Evolutionary conservation across 495 filamentous ascomycete species (phyloP).

Genomic region (Parmelia sp.): DNA sequence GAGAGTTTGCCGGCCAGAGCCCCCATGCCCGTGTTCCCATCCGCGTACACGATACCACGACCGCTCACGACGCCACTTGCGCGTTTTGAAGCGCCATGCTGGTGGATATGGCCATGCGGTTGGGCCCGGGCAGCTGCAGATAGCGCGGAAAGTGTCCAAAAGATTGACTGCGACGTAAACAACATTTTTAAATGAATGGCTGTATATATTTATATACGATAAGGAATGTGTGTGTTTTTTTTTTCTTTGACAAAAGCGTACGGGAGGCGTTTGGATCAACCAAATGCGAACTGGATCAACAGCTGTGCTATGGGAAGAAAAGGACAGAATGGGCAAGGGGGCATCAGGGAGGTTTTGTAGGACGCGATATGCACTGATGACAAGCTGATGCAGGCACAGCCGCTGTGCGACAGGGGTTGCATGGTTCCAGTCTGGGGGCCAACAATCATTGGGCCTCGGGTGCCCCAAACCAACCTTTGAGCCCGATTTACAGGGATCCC

Average conservation of each 20-base stretch:
- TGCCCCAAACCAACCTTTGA: not conserved
- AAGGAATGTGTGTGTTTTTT: no score
- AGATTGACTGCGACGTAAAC: slow-evolving; percentile 1
- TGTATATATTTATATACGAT: not conserved
- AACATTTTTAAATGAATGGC: not conserved
- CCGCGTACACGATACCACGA: not conserved
- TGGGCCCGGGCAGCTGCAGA: not conserved
- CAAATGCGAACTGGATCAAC: slow-evolving; percentile 7
- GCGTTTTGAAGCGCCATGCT: not conserved
- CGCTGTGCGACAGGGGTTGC: not conserved
- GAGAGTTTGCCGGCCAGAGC: not conserved
- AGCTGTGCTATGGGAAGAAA: not conserved
- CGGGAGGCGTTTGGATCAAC: slow-evolving; percentile 8
- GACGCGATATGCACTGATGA: not conserved
- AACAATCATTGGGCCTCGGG: not conserved
- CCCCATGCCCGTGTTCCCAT: not conserved
- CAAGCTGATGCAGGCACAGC: not conserved
- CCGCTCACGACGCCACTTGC: not conserved
- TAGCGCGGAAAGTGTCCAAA: not conserved
- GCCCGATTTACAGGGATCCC: not conserved
- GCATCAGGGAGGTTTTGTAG: not conserved
- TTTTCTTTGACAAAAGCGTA: not conserved
- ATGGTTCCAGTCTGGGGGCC: not conserved
- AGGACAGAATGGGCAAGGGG: not conserved
- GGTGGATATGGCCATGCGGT: not conserved